Percentiles rank a stretch among this genome's conserved stretches.
Evolutionary conservation across 1,139 yeast species (phyloP).

Genomic region (Protomyces inundatus): DNA sequence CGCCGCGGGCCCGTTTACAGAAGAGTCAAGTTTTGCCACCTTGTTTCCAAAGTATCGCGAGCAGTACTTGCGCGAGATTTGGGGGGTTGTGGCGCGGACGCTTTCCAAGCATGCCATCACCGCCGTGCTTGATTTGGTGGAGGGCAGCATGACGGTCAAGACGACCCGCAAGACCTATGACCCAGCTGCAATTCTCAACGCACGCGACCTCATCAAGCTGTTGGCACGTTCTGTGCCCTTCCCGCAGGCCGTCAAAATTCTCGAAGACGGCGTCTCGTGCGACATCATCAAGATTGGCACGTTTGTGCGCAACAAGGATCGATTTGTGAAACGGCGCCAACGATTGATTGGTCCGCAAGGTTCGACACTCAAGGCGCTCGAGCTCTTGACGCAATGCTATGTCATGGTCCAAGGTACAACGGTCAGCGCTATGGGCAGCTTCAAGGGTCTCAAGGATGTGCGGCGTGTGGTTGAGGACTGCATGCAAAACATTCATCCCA

Average conservation of each 20-base stretch:
- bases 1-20: conserved; percentile 78
- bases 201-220: conserved; percentile 87
- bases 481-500: conserved; percentile 93
- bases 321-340: conserved; percentile 93
- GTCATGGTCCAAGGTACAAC: conserved; percentile 96
- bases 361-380: conserved; percentile 90
- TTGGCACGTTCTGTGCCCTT: conserved; percentile 95
- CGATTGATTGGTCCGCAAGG: conserved; percentile 96
- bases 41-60: conserved; percentile 96
- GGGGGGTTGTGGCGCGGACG: conserved; percentile 88
- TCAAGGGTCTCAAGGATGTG: conserved; percentile 82
- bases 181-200: conserved; percentile 89
- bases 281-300: conserved; percentile 94
- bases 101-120: conserved; percentile 67
- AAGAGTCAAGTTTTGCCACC: conserved; percentile 91
- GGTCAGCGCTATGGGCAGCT: conserved; percentile 96
- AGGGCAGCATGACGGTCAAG: conserved; percentile 94
- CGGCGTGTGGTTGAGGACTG: conserved; percentile 96
- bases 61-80: conserved; percentile 74
- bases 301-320: conserved; percentile 79
- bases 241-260: conserved; percentile 76
- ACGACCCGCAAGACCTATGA: conserved; percentile 94
- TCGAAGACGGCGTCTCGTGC: conserved; percentile 79
- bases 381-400: conserved; percentile 85
- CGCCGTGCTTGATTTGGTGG: conserved; percentile 82